Conservation (phyloP, 176 grass and related monocot species). For the Oryza nivara region DNA sequence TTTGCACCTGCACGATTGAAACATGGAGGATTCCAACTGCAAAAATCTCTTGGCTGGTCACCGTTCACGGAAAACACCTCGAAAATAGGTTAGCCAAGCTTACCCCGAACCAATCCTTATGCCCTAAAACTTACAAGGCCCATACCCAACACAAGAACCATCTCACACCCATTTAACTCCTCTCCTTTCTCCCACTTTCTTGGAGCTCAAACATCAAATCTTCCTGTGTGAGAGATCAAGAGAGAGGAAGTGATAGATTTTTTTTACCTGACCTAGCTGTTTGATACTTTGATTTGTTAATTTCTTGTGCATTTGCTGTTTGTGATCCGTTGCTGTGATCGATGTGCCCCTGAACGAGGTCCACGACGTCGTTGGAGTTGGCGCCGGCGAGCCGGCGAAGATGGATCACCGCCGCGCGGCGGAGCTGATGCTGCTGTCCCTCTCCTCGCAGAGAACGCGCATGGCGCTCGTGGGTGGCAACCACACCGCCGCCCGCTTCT, state of each 20-base stretch:
- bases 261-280: neutral
- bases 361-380: neutral
- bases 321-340: neutral
- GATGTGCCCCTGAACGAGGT: neutral
- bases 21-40: neutral
- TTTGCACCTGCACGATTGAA: neutral
- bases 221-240: neutral
- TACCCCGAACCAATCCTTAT: neutral
- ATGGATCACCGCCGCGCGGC: slow-evolving; percentile 48
- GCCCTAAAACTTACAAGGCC: neutral
- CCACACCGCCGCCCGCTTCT: slow-evolving; percentile 66
- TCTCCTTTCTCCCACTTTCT: slow-evolving; percentile 21
- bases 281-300: neutral
- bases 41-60: neutral
- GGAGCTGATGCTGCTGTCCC: slow-evolving; percentile 50
- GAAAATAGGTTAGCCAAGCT: slow-evolving; percentile 13
- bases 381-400: neutral
- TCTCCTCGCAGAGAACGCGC: slow-evolving; percentile 42
- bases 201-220: slow-evolving; percentile 5
- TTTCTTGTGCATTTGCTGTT: neutral
- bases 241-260: neutral
- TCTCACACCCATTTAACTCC: neutral
- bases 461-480: slow-evolving; percentile 59
- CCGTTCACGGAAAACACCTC: neutral
- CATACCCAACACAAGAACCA: neutral